Evolutionary conservation across 768 basidiomycete species (phyloP), one percentile per base, ranked within the genome.

Genomic region (Leccinum rimulosum): DNA sequence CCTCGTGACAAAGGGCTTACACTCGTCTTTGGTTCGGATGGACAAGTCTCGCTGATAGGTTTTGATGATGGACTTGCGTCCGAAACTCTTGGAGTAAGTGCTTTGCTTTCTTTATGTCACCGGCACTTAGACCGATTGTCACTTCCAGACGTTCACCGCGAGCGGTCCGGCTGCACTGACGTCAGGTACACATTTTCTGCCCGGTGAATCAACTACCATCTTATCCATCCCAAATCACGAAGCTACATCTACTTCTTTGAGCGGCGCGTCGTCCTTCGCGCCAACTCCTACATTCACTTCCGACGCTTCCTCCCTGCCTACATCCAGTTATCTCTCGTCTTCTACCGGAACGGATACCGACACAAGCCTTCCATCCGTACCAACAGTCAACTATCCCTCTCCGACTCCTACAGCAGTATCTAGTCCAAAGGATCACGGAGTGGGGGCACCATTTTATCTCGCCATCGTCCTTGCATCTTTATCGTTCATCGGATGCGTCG

Each of bases 381-480:
- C 73, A 19, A 66, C 66, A 17, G 50, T 60, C 56, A 52, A 54
- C 47, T 67, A 60, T 33, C 65, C 73, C 19, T 56, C 66, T 6
- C 67, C 70, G n/a, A 63, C 30, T 43, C 66, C 69, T 2, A 64
- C 73, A 4, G 43, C 69, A 15, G 65, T 51, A 22, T 55, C 68
- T 4, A 28, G 60, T 15, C 57, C 73, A 6, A 59, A 15, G n/a
- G 66, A 61, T 43, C 68, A 65, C 14, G 68, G 68, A 6, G 60
- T 66, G 10, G 70, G 70, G 3, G 69, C 80, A 1, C 77, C 80
- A 38, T 77, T 83, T 64, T 84, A 84, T 62, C 64, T 82, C 4
- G 81, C 75, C 27, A 75, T 85, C 54, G 73, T 76, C n/a, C 71
- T 85, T 3, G 84, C 80, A 33, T 70, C 71, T 0, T 75, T 86